Conservation (phyloP, 2,329 filamentous ascomycete genomes). For the Chaetomium globosum region DNA sequence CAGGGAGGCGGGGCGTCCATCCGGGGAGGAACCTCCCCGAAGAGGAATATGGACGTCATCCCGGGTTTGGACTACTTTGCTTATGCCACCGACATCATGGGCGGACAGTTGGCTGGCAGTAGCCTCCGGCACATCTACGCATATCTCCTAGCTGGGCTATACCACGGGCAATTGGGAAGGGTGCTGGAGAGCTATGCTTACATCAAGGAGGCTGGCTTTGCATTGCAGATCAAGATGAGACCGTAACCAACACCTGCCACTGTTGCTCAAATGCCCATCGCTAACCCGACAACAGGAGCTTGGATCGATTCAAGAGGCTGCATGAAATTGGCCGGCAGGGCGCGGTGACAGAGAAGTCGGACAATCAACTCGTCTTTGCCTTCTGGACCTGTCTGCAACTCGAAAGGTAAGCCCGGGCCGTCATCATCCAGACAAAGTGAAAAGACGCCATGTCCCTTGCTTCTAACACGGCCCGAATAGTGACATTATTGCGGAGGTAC, state of each 20-base stretch:
- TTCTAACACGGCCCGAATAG: constrained; percentile 47
- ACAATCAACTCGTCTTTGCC: constrained; percentile 71
- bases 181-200: constrained; percentile 79
- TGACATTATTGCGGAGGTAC: constrained; percentile 88
- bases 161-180: constrained; percentile 83
- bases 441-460: not conserved
- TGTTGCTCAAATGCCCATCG: not conserved
- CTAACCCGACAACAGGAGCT: constrained; percentile 44
- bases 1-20: constrained; percentile 44
- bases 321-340: constrained; percentile 38
- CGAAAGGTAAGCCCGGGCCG: constrained; percentile 66
- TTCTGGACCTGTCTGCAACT: constrained; percentile 95
- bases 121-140: constrained; percentile 84
- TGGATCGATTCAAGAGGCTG: constrained; percentile 52
- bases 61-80: constrained; percentile 90
- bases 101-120: constrained; percentile 75
- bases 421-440: not conserved
- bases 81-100: constrained; percentile 82
- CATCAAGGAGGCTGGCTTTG: constrained; percentile 59
- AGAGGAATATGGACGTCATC: constrained; percentile 76
- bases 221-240: constrained; percentile 72
- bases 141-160: constrained; percentile 80
- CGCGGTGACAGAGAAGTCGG: constrained; percentile 48
- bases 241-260: constrained; percentile 52
- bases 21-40: constrained; percentile 35